Evolutionary conservation across 306 rosid genomes (phyloP).

Genomic region (Fagus sylvatica): DNA sequence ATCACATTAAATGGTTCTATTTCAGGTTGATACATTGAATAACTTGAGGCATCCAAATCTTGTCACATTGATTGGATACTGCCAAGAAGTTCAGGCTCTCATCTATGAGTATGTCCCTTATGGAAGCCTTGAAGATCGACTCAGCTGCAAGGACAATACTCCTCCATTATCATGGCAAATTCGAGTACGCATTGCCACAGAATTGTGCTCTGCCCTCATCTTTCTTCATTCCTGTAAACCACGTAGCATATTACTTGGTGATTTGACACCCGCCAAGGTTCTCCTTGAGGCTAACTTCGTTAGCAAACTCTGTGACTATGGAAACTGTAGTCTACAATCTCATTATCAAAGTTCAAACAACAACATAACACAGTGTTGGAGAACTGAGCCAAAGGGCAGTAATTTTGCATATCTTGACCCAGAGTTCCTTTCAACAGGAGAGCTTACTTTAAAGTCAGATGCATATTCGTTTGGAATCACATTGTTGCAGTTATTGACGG

Average conservation of each 20-base stretch:
- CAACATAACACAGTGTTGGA: conserved; percentile 44
- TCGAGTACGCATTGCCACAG: conserved; percentile 70
- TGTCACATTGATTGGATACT: conserved; percentile 76
- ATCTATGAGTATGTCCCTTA: conserved; percentile 81
- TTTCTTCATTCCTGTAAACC: conserved; percentile 86
- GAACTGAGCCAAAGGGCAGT: conserved; percentile 73
- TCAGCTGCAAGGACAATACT: conserved; percentile 59
- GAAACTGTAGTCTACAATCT: conserved; percentile 61
- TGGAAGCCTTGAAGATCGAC: conserved; percentile 91
- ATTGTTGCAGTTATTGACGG: conserved; percentile 62
- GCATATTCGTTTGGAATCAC: conserved; percentile 89
- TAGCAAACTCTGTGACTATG: conserved; percentile 84
- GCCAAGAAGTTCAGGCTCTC: conserved; percentile 64
- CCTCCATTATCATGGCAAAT: conserved; percentile 83
- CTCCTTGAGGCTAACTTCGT: conserved; percentile 71
- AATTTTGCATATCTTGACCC: conserved; percentile 70
- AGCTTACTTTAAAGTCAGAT: conserved; percentile 78
- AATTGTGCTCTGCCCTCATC: conserved; percentile 74
- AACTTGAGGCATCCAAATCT: conserved; percentile 83
- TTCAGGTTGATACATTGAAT: conserved; percentile 71
- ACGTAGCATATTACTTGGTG: conserved; percentile 74
- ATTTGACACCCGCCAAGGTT: conserved; percentile 76
- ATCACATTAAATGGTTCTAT: conserved; percentile 11
- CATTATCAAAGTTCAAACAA: conserved; percentile 38
- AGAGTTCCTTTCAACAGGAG: conserved; percentile 65